phyloP scores from a whole-genome alignment of 306 rosid genomes.

The Begonia masoniana region DNA sequence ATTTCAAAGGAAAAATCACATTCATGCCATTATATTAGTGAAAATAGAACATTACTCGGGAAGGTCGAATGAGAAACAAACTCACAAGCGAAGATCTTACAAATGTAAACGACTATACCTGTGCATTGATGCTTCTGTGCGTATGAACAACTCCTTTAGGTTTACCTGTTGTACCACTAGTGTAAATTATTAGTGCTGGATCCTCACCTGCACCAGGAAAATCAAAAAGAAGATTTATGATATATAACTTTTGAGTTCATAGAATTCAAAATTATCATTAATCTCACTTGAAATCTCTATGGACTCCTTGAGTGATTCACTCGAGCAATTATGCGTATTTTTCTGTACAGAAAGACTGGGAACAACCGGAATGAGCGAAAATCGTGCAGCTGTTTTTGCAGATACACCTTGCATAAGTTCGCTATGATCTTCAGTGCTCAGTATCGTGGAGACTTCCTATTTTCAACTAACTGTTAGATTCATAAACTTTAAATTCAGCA shows the following conservation, averaged over 20 bases:
- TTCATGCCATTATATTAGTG: too few relatives aligned
- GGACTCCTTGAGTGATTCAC: constrained; percentile 19
- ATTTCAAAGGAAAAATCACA: too few relatives aligned
- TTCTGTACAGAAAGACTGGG: constrained; percentile 25
- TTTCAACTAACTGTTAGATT: constrained; percentile 15
- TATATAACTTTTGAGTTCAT: not conserved
- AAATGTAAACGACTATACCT: constrained; percentile 34
- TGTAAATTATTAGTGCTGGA: constrained; percentile 77
- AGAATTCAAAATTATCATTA: constrained; percentile 8
- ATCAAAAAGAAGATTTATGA: constrained; percentile 10
- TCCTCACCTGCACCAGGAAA: constrained; percentile 55
- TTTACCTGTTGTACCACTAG: constrained; percentile 97
- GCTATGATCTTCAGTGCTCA: constrained; percentile 76
- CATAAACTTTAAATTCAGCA: constrained; percentile 3
- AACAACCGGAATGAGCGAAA: constrained; percentile 66
- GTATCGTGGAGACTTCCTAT: constrained; percentile 67
- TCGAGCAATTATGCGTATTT: constrained; percentile 25
- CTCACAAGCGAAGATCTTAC: not conserved
- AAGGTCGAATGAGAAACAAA: too few relatives aligned
- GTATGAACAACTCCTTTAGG: constrained; percentile 98
- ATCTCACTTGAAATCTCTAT: constrained; percentile 38
- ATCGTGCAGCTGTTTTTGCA: constrained; percentile 48
- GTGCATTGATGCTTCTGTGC: constrained; percentile 64
- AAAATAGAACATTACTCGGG: too few relatives aligned
- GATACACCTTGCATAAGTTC: constrained; percentile 66